Evolutionary conservation across 129 eudicot species (phyloP).

Genomic region (Heracleum sosnowskyi): DNA sequence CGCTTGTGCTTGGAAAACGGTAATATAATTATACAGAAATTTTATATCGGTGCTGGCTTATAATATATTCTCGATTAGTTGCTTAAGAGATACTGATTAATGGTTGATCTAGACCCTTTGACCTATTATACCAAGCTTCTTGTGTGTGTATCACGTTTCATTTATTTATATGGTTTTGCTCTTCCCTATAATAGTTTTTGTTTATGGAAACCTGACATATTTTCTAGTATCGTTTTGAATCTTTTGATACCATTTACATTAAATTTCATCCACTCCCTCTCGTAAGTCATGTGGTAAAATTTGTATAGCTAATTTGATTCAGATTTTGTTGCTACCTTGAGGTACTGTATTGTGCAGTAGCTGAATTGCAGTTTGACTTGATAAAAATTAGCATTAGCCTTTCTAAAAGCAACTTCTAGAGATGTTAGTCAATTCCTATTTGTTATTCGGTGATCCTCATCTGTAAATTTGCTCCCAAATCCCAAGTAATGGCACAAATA

Average conservation of each 20-base stretch:
- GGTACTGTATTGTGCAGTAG: neutral
- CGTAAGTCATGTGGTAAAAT: neutral
- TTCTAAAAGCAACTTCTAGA: neutral
- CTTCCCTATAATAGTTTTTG: neutral
- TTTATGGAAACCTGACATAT: neutral
- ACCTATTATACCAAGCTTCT: neutral
- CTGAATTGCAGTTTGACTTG: neutral
- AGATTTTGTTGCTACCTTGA: neutral
- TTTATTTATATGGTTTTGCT: neutral
- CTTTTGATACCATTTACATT: neutral
- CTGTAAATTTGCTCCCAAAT: neutral
- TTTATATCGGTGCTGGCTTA: neutral
- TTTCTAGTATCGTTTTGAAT: neutral
- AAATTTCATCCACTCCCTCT: neutral
- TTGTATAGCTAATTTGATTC: neutral
- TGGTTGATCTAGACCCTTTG: neutral
- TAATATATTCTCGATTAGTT: neutral
- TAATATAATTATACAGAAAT: slow-evolving; percentile 16
- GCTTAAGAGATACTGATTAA: neutral
- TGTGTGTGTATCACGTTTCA: neutral
- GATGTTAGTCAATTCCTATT: neutral
- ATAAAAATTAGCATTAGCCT: neutral
- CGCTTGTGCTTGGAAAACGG: slow-evolving; percentile 76
- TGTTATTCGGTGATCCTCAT: neutral
- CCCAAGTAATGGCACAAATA: neutral